Percentiles rank a stretch among this genome's conserved stretches.
These are phyloP conservation scores for Typha latifolia DNA, from an alignment of 176 grass and related monocot species.

Conservation along the genomic window DNA sequence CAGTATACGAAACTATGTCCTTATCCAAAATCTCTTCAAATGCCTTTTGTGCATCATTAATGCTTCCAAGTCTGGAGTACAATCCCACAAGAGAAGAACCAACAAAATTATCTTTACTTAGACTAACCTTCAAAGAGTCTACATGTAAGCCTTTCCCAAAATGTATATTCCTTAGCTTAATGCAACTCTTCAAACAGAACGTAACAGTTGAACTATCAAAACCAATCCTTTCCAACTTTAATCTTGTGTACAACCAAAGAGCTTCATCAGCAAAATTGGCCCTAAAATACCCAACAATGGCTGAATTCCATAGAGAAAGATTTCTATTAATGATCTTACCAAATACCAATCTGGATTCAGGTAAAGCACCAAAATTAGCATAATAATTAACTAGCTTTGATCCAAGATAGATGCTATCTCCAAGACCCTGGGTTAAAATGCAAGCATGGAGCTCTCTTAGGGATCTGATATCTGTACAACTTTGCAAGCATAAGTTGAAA, in stretches of 20 bases:
- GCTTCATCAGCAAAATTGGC: constrained; percentile 34
- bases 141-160: constrained; percentile 37
- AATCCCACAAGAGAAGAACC: constrained; percentile 49
- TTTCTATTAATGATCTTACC: constrained; percentile 24
- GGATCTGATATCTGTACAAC: constrained; percentile 24
- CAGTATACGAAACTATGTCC: constrained; percentile 44
- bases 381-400: constrained; percentile 35
- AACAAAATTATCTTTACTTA: constrained; percentile 37
- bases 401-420: constrained; percentile 22
- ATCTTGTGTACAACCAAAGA: constrained; percentile 31
- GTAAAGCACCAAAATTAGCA: constrained; percentile 27
- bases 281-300: constrained; percentile 46
- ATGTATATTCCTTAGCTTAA: constrained; percentile 22
- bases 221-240: constrained; percentile 19
- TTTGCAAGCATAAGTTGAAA: constrained; percentile 15
- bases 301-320: constrained; percentile 45
- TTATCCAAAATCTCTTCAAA: constrained; percentile 46
- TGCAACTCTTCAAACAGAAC: constrained; percentile 57
- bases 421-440: constrained; percentile 29
- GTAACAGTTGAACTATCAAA: constrained; percentile 36
- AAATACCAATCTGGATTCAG: constrained; percentile 33
- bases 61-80: constrained; percentile 35
- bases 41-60: constrained; percentile 22
- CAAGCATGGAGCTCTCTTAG: constrained; percentile 44
- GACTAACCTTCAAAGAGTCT: constrained; percentile 45